A percentile compares a stretch with the other conserved stretches of the same genome.
phyloP scores from a whole-genome alignment of 129 eudicot species.

The Erigeron canadensis region DNA sequence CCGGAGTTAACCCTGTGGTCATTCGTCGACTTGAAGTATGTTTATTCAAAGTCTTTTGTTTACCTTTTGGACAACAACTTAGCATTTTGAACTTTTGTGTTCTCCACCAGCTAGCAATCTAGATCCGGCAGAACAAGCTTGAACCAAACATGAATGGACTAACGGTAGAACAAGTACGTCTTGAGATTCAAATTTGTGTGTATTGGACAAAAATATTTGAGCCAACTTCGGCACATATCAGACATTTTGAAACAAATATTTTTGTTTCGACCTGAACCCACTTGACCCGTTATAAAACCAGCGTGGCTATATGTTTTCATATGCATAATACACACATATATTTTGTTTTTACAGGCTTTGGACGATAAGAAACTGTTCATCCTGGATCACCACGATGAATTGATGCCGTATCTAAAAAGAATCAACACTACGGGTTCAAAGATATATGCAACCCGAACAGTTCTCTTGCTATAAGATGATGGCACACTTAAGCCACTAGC shows the following conservation, averaged over 20 bases:
- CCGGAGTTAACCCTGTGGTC: slow-evolving; percentile 56
- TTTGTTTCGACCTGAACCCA: background rate
- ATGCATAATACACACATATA: background rate
- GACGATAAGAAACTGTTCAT: slow-evolving; percentile 63
- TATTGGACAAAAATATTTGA: too few relatives aligned
- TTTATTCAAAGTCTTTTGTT: background rate
- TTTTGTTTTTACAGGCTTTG: slow-evolving; percentile 54
- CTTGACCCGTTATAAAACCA: background rate
- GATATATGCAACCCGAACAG: slow-evolving; percentile 73
- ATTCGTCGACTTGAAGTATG: slow-evolving; percentile 49
- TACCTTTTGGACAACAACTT: background rate
- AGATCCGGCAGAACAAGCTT: slow-evolving; percentile 57
- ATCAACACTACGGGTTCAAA: slow-evolving; percentile 67
- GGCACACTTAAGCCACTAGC: slow-evolving; percentile 83
- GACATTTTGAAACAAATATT: too few relatives aligned
- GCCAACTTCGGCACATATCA: too few relatives aligned
- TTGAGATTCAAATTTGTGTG: background rate
- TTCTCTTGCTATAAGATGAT: slow-evolving; percentile 64
- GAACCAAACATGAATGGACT: slow-evolving; percentile 68
- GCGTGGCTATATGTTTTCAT: background rate
- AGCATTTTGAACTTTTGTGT: background rate
- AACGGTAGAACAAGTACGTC: slow-evolving; percentile 53
- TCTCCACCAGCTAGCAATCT: slow-evolving; percentile 59
- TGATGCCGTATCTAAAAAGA: slow-evolving; percentile 74
- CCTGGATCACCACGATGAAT: slow-evolving; percentile 79